Evolutionary conservation across 208 protist species (phyloP), one percentile per base, ranked within the genome.

Genomic region (Endotrypanum monterogeii): DNA sequence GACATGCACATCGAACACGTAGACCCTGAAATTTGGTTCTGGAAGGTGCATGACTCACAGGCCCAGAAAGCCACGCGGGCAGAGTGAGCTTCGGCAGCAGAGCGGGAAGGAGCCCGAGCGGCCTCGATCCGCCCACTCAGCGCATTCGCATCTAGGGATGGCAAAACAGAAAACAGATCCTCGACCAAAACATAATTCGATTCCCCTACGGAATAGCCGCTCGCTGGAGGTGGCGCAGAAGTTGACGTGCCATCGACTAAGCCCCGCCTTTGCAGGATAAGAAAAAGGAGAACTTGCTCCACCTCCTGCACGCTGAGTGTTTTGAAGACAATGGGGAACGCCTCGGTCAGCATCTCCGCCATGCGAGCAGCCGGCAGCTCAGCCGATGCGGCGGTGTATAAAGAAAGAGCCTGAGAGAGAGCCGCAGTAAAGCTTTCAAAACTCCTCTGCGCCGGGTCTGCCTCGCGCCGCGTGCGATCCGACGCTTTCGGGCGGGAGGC

Each of bases 31-130:
- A 70, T 28, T 11, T 81, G 71, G 60, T 91, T 93, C 39, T 84
- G 35, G 55, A 84, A 83, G 12, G 89, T 93, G 73, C 89, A 93
- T 28, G 67, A 35, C 12, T 69, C 72, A 71, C 89, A 93, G 20
- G 69, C 16, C 89, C 89, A 93, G 55, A 48, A 41, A 39, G 66
- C 68, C 16, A 37, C 54, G 39, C 46, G 51, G 18, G 41, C 20
- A 30, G 60, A n/a, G 54, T 67, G 28, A 23, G 44, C 44, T 9
- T 35, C 23, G 14, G 66, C 41, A 16, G 73, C 30, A 23, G 44
- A 32, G 14, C 51, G 39, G 16, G 1, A 52, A n/a, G 60, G 37
- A 16, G 55, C 28, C 9, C 48, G 39, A n/a, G 52, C 74, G 0
- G 74, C 62, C 37, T 70, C 71, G 6, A 76, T 54, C 32, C 79